Percentiles rank a stretch among this genome's conserved stretches.
These are phyloP conservation scores for Dendrocalamus sinicus DNA, from an alignment of 176 grass and related monocot genomes.

Conservation along the genomic window DNA sequence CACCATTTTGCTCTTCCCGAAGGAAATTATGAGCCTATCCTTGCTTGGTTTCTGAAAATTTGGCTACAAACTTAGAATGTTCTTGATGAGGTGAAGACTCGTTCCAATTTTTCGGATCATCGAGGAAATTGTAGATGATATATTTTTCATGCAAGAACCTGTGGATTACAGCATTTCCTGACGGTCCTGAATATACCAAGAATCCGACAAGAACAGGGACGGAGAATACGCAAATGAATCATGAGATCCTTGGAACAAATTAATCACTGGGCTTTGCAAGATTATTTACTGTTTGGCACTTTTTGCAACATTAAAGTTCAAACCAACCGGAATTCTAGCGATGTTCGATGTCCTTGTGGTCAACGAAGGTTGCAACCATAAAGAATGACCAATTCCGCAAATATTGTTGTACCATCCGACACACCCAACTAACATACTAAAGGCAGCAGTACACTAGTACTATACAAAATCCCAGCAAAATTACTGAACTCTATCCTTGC, in stretches of 20 bases:
- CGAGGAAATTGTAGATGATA: background rate
- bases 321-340: constrained; percentile 23
- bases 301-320: background rate
- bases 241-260: background rate
- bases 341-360: background rate
- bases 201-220: background rate
- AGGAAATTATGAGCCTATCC: too few species aligned
- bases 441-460: background rate
- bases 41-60: background rate
- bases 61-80: background rate
- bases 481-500: background rate
- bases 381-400: constrained; percentile 25
- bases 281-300: background rate
- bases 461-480: constrained; percentile 21
- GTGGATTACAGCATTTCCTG: background rate
- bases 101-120: background rate
- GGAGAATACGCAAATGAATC: background rate
- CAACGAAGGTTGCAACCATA: constrained; percentile 35
- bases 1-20: too few species aligned
- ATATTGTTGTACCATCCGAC: constrained; percentile 51
- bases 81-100: background rate
- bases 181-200: background rate
- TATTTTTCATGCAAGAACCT: background rate
- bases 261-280: background rate
- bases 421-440: constrained; percentile 35